phyloP scores from a whole-genome alignment of 352 stramenopile genomes.

The Phytophthora hibernalis region DNA sequence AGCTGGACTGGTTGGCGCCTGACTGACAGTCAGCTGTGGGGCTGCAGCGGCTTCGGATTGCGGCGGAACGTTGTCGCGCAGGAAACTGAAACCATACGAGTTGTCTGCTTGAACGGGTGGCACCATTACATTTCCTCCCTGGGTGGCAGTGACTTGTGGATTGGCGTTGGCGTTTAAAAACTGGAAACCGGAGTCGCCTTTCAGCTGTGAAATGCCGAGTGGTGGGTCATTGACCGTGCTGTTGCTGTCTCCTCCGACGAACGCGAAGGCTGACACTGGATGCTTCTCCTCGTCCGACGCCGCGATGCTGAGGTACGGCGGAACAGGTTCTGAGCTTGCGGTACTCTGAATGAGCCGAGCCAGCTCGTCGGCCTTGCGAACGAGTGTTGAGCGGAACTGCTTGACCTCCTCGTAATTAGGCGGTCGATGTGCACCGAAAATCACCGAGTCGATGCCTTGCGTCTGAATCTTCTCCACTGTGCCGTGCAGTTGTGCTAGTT shows the following conservation, averaged over 20 bases:
- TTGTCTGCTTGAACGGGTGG: slow-evolving; percentile 31
- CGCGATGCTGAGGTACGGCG: slow-evolving; percentile 14
- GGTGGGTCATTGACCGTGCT: slow-evolving; percentile 38
- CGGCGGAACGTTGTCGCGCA: slow-evolving; percentile 35
- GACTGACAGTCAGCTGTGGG: slow-evolving; percentile 23
- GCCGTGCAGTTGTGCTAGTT: slow-evolving; percentile 77
- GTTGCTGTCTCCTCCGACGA: slow-evolving; percentile 47
- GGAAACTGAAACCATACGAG: slow-evolving; percentile 61
- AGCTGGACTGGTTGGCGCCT: slow-evolving; percentile 36
- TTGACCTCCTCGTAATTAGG: slow-evolving; percentile 78
- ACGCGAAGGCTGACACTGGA: slow-evolving; percentile 58
- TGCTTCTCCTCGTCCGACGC: slow-evolving; percentile 42
- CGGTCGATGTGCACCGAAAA: slow-evolving; percentile 69
- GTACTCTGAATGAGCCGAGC: slow-evolving; percentile 71
- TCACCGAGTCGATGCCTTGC: slow-evolving; percentile 82
- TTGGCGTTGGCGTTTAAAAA: slow-evolving; percentile 52
- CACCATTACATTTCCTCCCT: slow-evolving; percentile 30
- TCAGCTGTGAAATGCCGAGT: slow-evolving; percentile 45
- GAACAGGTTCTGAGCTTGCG: slow-evolving; percentile 24
- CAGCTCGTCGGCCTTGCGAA: slow-evolving; percentile 69
- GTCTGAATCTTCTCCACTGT: slow-evolving; percentile 84
- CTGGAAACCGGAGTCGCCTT: slow-evolving; percentile 46
- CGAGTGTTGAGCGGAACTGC: slow-evolving; percentile 70
- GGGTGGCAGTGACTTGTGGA: slow-evolving; percentile 22
- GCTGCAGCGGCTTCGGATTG: slow-evolving; percentile 11